phyloP scores from a whole-genome alignment of 345 rosid genomes.

The Cardiospermum halicacabum region DNA sequence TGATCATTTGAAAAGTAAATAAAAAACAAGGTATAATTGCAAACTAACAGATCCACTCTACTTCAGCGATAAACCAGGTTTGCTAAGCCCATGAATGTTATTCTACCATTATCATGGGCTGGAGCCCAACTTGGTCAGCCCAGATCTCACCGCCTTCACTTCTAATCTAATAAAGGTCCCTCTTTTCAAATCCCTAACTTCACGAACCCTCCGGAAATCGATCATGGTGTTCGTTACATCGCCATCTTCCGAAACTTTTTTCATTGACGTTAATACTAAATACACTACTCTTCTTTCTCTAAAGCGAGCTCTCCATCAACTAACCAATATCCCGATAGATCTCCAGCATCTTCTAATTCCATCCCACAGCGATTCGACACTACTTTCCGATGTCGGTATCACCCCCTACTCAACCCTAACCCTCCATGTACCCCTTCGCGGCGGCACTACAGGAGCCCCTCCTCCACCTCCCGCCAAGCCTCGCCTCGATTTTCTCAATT shows the following conservation, averaged over 20 bases:
- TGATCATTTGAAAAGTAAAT: no score
- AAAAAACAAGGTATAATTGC: no score
- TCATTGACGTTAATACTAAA: constrained; percentile 43
- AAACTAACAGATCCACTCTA: no score
- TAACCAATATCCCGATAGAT: constrained; percentile 36
- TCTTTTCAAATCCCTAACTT: no score
- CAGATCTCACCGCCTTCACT: no score
- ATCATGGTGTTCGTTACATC: constrained; percentile 56
- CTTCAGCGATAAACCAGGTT: no score
- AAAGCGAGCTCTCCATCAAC: constrained; percentile 38
- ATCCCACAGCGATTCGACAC: constrained; percentile 20
- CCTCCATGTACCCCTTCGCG: constrained; percentile 48
- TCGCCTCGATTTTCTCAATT: constrained; percentile 79
- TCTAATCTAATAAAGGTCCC: no score
- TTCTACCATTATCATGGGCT: no score
- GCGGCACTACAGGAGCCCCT: constrained; percentile 40
- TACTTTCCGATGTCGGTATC: constrained; percentile 50
- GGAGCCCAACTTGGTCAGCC: no score
- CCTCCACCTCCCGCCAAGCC: constrained; percentile 52
- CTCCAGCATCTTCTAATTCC: constrained; percentile 36
- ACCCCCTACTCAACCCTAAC: constrained; percentile 42
- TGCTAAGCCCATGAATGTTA: no score
- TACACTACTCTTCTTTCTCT: constrained; percentile 50
- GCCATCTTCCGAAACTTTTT: constrained; percentile 44
- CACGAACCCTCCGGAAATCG: neutral